phyloP scores from a whole-genome alignment of 2,329 filamentous ascomycete genomes.

The Rhytidhysteron rufulum region DNA sequence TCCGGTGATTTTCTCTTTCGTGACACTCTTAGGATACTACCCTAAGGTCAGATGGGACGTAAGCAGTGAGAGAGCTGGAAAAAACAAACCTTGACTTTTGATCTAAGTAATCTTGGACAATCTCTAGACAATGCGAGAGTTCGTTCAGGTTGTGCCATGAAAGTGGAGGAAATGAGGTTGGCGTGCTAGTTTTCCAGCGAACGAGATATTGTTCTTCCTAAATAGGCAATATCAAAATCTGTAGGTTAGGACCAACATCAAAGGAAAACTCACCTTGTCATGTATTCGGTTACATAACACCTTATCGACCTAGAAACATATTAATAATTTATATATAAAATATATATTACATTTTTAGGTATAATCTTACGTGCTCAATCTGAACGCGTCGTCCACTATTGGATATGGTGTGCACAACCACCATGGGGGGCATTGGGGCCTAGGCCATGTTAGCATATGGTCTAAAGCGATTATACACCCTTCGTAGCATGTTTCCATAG shows the following conservation, averaged over 20 bases:
- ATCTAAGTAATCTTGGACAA: constrained; percentile 43
- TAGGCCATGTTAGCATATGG: constrained; percentile 9
- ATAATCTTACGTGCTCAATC: constrained; percentile 18
- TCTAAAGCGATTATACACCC: neutral
- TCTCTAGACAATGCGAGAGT: constrained; percentile 34
- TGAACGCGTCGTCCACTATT: constrained; percentile 16
- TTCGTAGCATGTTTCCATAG: neutral
- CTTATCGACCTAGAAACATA: constrained; percentile 15
- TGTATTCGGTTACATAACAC: constrained; percentile 25
- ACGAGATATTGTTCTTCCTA: constrained; percentile 44
- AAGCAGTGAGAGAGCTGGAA: neutral
- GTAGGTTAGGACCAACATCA: constrained; percentile 8
- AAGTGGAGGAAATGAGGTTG: constrained; percentile 21
- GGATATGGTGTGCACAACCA: constrained; percentile 21
- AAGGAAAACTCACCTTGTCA: constrained; percentile 16
- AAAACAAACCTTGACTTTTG: constrained; percentile 18
- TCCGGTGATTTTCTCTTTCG: constrained; percentile 27
- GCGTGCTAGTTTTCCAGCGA: constrained; percentile 28
- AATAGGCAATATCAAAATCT: constrained; percentile 14
- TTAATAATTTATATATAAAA: constrained; percentile 2
- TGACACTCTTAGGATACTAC: too few species aligned
- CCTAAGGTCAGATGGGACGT: constrained; percentile 3
- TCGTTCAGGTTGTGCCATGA: constrained; percentile 45
- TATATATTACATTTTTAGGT: neutral
- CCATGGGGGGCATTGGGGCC: constrained; percentile 21